phyloP scores from a whole-genome alignment of 2,329 filamentous ascomycete genomes.

The Ustulina deusta region DNA sequence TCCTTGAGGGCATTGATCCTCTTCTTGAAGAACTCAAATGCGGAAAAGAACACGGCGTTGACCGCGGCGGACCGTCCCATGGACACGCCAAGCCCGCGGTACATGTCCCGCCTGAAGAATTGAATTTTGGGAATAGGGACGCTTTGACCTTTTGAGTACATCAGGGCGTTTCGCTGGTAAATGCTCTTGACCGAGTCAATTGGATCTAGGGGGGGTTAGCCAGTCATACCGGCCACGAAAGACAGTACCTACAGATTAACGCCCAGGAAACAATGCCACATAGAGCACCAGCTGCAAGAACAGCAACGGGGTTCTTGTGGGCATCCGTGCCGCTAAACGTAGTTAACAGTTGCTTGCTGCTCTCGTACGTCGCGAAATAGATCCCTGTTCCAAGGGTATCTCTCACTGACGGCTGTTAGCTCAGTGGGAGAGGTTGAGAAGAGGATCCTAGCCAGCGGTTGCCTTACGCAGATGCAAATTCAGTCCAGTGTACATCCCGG shows the following conservation, averaged over 20 bases:
- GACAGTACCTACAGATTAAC: slow-evolving; percentile 71
- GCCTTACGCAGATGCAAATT: slow-evolving; percentile 78
- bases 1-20: slow-evolving; percentile 68
- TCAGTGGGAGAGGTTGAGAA: slow-evolving; percentile 2
- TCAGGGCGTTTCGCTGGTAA: slow-evolving; percentile 84
- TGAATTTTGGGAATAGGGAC: slow-evolving; percentile 78
- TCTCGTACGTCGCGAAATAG: slow-evolving; percentile 92
- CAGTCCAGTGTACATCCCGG: slow-evolving; percentile 84
- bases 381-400: slow-evolving; percentile 86
- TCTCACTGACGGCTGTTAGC: slow-evolving; percentile 66
- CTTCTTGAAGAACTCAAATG: slow-evolving; percentile 86
- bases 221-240: slow-evolving; percentile 1
- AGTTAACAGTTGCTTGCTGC: slow-evolving; percentile 82
- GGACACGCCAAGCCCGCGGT: slow-evolving; percentile 84
- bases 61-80: slow-evolving; percentile 85
- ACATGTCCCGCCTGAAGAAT: slow-evolving; percentile 83
- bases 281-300: slow-evolving; percentile 81
- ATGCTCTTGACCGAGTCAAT: slow-evolving; percentile 88
- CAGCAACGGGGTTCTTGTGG: slow-evolving; percentile 82
- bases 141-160: slow-evolving; percentile 73
- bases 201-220: slow-evolving; percentile 61
- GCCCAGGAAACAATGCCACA: slow-evolving; percentile 90
- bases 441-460: background rate
- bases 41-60: slow-evolving; percentile 91
- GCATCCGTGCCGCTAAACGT: slow-evolving; percentile 77